phyloP scores from a whole-genome alignment of 371 early-diverging fungal species.

The Syncephalastrum racemosum region DNA sequence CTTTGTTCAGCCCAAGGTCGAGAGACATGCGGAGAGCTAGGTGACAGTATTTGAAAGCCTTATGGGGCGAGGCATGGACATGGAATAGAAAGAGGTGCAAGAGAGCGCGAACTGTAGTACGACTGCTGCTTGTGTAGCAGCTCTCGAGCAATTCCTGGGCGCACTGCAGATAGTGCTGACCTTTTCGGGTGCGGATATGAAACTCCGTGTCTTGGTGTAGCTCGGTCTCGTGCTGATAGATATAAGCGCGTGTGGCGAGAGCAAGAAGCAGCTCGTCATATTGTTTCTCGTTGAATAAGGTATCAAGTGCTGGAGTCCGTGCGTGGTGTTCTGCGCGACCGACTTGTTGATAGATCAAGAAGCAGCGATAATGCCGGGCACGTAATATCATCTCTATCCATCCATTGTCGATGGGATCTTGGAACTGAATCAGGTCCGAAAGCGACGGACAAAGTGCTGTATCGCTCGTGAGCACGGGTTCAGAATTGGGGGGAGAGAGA shows the following conservation, averaged over 20 bases:
- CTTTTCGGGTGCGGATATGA: constrained; percentile 12
- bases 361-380: constrained; percentile 16
- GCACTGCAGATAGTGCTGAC: constrained; percentile 16
- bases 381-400: constrained; percentile 20
- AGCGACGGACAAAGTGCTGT: too few species aligned
- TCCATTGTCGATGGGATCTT: constrained; percentile 10
- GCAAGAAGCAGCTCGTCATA: constrained; percentile 13
- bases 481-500: background rate
- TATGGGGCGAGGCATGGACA: constrained; percentile 4
- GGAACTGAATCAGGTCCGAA: background rate
- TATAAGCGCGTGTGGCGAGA: constrained; percentile 20
- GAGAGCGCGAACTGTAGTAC: constrained; percentile 23
- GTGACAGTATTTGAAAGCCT: constrained; percentile 14
- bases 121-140: constrained; percentile 16
- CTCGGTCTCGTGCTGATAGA: constrained; percentile 18
- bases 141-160: constrained; percentile 17
- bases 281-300: background rate
- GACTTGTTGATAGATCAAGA: constrained; percentile 21
- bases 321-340: constrained; percentile 1
- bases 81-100: constrained; percentile 18
- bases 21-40: constrained; percentile 25
- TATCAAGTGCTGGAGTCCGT: background rate
- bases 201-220: constrained; percentile 16
- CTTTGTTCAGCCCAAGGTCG: constrained; percentile 15
- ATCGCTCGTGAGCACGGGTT: background rate